Base-by-base conservation (phyloP, 208 protist genomes). In the Trypanosoma caninum region DNA sequence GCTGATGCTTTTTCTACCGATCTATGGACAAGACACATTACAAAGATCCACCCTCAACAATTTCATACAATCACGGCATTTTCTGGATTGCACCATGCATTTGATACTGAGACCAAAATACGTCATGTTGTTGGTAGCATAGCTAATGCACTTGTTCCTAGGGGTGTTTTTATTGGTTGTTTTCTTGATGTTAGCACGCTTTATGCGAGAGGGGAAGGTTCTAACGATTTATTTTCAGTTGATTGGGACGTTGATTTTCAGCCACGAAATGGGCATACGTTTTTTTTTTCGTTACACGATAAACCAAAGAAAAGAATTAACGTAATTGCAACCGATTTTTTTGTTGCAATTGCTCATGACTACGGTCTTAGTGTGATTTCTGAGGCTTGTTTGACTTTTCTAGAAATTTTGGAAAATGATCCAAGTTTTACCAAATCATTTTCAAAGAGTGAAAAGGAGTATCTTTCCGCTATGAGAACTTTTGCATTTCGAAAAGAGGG, bases 51-150 rank as follows among this genome's bases (percentile, higher is more conserved):
- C 57, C 80, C 88, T 9, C 55, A 73, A 5, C 88, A 91, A 72
- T 94, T 94, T 73, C 88, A 94, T 48, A 54, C 76, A 8, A 79
- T 94, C 45, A 82, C 78, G 9, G 89, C 74, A 35, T 94, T 94
- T 68, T 45, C 76, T 51, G 88, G 82, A 0, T 47, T 94, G 22
- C 80, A 91, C 61, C 80, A 90, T 50, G 83, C 80, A 4, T 92
- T 94, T 60, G 59, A 42, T 10, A 80, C 61, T 46, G 88, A 92
- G 58, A 56, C 68, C 34, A 78, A 70, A 44, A 80, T 77, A 31
- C 77, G 80, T 11, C 75, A 81, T 54, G 82, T 91, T 59, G 27
- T 94, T 18, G 79, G 72, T 13, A 84, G 82, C 59, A 73, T 94
- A 27, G 79, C 82, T 4, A 91, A 91, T 54, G 84, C 88, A 3